Evolutionary conservation across 2,329 filamentous ascomycete species (phyloP).

Genomic region (Ophiostoma quercus): DNA sequence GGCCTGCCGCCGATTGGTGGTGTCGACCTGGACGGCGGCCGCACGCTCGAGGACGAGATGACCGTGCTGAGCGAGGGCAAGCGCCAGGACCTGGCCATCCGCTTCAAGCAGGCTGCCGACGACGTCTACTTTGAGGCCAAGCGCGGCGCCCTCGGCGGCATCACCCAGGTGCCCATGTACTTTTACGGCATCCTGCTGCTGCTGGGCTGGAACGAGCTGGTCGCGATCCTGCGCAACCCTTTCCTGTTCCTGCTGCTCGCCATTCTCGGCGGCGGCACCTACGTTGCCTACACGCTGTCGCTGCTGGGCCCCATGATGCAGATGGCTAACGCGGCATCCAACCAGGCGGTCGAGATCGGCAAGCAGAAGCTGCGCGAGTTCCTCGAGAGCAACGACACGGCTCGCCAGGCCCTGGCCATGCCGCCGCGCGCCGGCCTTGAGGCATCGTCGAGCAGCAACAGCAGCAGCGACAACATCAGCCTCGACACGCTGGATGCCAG

Average conservation of each 20-base stretch:
- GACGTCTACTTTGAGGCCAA: conserved; percentile 98
- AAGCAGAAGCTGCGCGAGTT: conserved; percentile 90
- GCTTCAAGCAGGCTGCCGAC: conserved; percentile 98
- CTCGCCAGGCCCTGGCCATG: conserved; percentile 77
- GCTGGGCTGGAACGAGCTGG: conserved; percentile 97
- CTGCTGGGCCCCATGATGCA: conserved; percentile 93
- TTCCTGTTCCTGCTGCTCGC: conserved; percentile 62
- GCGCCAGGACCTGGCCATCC: conserved; percentile 81
- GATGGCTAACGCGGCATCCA: conserved; percentile 83
- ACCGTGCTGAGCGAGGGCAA: conserved; percentile 87
- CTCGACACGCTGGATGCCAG: conserved; percentile 57
- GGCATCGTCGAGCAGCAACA: conserved; percentile 17
- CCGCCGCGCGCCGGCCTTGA: conserved; percentile 39
- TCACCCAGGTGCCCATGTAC: conserved; percentile 89
- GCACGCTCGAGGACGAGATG: conserved; percentile 94
- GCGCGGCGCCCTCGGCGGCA: conserved; percentile 88
- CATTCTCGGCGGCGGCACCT: conserved; percentile 68
- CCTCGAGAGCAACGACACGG: conserved; percentile 78
- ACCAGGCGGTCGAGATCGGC: conserved; percentile 82
- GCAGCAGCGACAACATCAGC: conserved; percentile 47
- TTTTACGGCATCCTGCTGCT: conserved; percentile 87
- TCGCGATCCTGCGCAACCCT: conserved; percentile 50
- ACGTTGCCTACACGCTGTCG: conserved; percentile 89
- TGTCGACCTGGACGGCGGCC: conserved; percentile 89
- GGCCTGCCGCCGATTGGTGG: conserved; percentile 85